These are phyloP conservation scores for Calonectria ilicicola DNA, from an alignment of 2,329 filamentous ascomycete genomes.

Conservation along the genomic window DNA sequence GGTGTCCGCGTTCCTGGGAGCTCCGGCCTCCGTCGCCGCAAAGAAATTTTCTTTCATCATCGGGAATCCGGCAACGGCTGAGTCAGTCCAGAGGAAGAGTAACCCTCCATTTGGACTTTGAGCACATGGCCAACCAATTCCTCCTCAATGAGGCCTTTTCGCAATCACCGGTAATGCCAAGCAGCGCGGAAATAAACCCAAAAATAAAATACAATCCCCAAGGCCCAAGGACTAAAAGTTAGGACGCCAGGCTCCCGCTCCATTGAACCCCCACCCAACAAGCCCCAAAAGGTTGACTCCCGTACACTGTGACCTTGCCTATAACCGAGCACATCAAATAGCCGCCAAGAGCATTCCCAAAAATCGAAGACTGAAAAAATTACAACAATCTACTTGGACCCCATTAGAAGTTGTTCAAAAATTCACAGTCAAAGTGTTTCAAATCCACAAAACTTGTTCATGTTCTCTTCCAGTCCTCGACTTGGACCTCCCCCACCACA, in stretches of 20 bases:
- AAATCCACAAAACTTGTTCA: too few species aligned
- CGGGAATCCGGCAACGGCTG: not conserved
- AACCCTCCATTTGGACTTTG: too few species aligned
- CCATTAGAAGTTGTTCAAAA: too few species aligned
- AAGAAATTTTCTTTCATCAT: not conserved
- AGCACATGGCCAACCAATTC: not conserved
- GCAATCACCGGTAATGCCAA: too few species aligned
- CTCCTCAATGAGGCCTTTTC: not conserved
- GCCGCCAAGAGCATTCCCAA: not conserved
- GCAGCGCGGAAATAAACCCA: too few species aligned
- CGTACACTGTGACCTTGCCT: not conserved
- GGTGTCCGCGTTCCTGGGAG: not conserved
- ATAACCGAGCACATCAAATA: not conserved
- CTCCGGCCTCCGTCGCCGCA: not conserved
- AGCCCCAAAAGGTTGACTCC: not conserved
- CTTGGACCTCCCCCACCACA: too few species aligned
- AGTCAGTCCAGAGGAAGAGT: not conserved
- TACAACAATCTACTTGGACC: too few species aligned
- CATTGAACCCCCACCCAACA: not conserved
- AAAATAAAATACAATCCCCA: too few species aligned
- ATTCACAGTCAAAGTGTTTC: too few species aligned
- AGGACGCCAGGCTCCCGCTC: too few species aligned
- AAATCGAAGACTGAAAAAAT: not conserved
- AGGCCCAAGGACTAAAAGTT: too few species aligned
- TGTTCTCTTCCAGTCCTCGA: too few species aligned